These are phyloP conservation scores for Podila clonocystis DNA, from an alignment of 192 early-diverging fungal genomes.

Conservation along the genomic window DNA sequence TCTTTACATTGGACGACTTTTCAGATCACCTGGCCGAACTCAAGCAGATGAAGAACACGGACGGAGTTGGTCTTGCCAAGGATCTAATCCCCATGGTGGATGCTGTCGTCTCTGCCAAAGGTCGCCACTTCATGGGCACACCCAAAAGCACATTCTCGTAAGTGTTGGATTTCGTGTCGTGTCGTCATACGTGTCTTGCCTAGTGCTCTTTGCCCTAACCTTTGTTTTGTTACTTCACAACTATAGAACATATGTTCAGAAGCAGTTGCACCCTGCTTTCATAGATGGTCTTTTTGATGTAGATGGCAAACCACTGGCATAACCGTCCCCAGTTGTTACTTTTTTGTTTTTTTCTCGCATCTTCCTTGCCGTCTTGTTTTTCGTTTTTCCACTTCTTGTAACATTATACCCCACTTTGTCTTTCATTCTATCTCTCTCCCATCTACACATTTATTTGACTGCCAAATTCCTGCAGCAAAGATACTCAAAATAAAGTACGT, in stretches of 20 bases:
- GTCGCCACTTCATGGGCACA: slow-evolving; percentile 60
- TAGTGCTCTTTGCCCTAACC: background rate
- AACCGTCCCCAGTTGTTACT: background rate
- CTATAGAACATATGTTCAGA: slow-evolving; percentile 42
- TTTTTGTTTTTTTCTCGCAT: background rate
- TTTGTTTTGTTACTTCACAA: background rate
- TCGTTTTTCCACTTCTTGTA: too few relatives aligned
- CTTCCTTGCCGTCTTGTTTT: background rate
- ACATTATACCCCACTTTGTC: too few relatives aligned
- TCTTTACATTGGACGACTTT: slow-evolving; percentile 64
- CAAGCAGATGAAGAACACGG: slow-evolving; percentile 48
- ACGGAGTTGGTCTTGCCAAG: slow-evolving; percentile 54
- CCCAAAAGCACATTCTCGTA: slow-evolving; percentile 60
- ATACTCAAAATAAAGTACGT: too few relatives aligned
- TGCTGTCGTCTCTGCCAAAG: slow-evolving; percentile 60
- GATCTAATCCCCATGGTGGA: slow-evolving; percentile 67
- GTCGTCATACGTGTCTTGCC: background rate
- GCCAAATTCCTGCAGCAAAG: too few relatives aligned
- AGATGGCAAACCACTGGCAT: slow-evolving; percentile 3
- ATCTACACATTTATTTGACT: too few relatives aligned
- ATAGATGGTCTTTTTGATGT: slow-evolving; percentile 26
- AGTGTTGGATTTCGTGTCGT: background rate
- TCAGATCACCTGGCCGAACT: slow-evolving; percentile 33
- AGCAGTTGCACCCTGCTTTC: slow-evolving; percentile 43
- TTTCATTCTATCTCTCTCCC: too few relatives aligned